phyloP scores from a whole-genome alignment of 1,284 basidiomycete species.

The Sphaerobolus stellatus region DNA sequence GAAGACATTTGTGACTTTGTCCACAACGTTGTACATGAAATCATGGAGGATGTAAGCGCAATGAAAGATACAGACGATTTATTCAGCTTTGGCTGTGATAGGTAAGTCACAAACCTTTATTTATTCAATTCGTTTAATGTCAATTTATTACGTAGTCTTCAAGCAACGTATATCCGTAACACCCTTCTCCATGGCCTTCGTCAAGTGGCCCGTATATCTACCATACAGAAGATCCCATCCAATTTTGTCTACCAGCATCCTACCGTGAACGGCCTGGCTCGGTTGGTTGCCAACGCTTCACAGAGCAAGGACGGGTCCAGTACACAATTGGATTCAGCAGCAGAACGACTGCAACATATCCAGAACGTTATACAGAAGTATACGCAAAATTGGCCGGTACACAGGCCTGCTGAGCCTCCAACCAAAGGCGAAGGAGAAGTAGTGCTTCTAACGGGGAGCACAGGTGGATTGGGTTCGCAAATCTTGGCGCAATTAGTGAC shows the following conservation, averaged over 20 bases:
- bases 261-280: not conserved
- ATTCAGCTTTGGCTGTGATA: conserved; percentile 44
- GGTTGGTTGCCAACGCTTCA: not conserved
- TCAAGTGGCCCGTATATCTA: conserved; percentile 17
- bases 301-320: too few species aligned
- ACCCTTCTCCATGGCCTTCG: conserved; percentile 34
- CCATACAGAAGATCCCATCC: not conserved
- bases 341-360: not conserved
- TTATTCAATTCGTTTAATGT: conserved; percentile 14
- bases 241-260: conserved; percentile 7
- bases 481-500: conserved; percentile 26
- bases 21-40: conserved; percentile 13
- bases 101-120: conserved; percentile 24
- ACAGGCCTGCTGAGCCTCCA: not conserved
- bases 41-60: conserved; percentile 8
- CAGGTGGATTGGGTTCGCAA: conserved; percentile 36
- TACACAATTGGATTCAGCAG: not conserved
- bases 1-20: conserved; percentile 11
- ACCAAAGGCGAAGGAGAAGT: conserved; percentile 22
- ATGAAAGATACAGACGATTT: conserved; percentile 35
- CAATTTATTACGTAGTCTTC: conserved; percentile 28
- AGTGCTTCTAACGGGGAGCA: conserved; percentile 36
- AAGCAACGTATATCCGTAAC: conserved; percentile 43
- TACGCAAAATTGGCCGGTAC: not conserved
- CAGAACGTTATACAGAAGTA: not conserved